Conservation (phyloP, 2,329 filamentous ascomycete genomes). For the Emmonsiellopsis sp. region DNA sequence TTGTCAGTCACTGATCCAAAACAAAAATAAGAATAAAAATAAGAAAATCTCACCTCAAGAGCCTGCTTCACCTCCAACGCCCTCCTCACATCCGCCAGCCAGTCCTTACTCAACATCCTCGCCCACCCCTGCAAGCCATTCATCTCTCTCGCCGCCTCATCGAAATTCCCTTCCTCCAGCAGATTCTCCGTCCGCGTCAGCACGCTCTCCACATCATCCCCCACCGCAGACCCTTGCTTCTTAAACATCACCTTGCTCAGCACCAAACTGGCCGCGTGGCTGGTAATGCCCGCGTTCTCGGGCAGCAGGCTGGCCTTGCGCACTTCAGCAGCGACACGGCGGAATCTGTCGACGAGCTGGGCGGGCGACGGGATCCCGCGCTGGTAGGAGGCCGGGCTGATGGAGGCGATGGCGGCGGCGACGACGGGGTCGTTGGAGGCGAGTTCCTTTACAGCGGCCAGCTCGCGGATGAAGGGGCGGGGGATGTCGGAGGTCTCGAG, state of each 20-base stretch:
- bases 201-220: slow-evolving; percentile 88
- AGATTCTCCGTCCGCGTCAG: slow-evolving; percentile 80
- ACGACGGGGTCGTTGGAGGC: slow-evolving; percentile 77
- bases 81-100: slow-evolving; percentile 82
- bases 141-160: slow-evolving; percentile 88
- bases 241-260: slow-evolving; percentile 94
- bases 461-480: slow-evolving; percentile 80
- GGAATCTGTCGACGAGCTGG: slow-evolving; percentile 91
- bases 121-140: slow-evolving; percentile 90
- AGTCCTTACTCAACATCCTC: slow-evolving; percentile 88
- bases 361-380: slow-evolving; percentile 74
- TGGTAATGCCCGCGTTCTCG: slow-evolving; percentile 87
- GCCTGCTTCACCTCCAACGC: slow-evolving; percentile 94
- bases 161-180: slow-evolving; percentile 86
- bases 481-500: slow-evolving; percentile 67
- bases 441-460: slow-evolving; percentile 90
- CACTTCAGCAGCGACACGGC: slow-evolving; percentile 82
- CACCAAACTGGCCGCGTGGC: slow-evolving; percentile 80
- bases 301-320: slow-evolving; percentile 88
- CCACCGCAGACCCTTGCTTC: slow-evolving; percentile 75
- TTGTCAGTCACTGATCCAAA: slow-evolving; percentile 9
- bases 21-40: not conserved
- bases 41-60: slow-evolving; percentile 62
- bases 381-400: slow-evolving; percentile 90
- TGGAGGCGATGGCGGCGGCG: slow-evolving; percentile 88